Base-by-base conservation (phyloP, 225 moss, liverwort and hornwort genomes). In the Sphagnum tenellum region DNA sequence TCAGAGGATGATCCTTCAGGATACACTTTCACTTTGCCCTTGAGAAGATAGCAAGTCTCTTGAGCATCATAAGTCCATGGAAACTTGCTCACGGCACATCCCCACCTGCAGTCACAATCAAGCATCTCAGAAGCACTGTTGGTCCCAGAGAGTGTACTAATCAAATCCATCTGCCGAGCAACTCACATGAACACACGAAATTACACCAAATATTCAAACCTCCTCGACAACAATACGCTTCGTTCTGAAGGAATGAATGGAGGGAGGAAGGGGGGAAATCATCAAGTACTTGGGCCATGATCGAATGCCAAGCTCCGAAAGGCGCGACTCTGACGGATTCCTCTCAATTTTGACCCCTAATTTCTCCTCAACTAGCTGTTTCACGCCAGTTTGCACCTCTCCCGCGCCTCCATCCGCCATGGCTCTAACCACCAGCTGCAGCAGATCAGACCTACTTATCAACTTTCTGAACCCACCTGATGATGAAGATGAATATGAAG, bases 21-120 rank as follows among this genome's bases (percentile, higher is more conserved):
- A 2, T 78, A 78, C 7, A 84, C 84, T 67, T 71, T 78, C 75
- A 84, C 84, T 69, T 84, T 84, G 57, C 84, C 84, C 69, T 80
- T 46, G 50, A 84, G 67, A 44, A 84, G 84, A 72, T 76, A 84
- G 69, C 84, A 84, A 7, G 84, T 84, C 67, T 78, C 81, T 64
- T 71, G 75, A 68, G 68, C 84, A 51, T 81, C 78, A 71, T 81
- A 81, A 0, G 75, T 67, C 80, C 80, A 84, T 49, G 84, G 80
- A 61, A 84, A 84, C 69, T 66, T 81, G 59, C 80, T 84, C 48
- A 73, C 73, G 45, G 75, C 66, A 61, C 84, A 84, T 3, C 84
- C 84, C 84, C 84, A 84, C 69, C 84, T 84, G 55, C 70, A 53
- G 4, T 29, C 29, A 56, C 29, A 29, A 29, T 29, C 52, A 52